Percentiles rank a stretch among this genome's conserved stretches.
phyloP scores from a whole-genome alignment of 495 filamentous ascomycete species.

The Astrothelium subdiscretum region DNA sequence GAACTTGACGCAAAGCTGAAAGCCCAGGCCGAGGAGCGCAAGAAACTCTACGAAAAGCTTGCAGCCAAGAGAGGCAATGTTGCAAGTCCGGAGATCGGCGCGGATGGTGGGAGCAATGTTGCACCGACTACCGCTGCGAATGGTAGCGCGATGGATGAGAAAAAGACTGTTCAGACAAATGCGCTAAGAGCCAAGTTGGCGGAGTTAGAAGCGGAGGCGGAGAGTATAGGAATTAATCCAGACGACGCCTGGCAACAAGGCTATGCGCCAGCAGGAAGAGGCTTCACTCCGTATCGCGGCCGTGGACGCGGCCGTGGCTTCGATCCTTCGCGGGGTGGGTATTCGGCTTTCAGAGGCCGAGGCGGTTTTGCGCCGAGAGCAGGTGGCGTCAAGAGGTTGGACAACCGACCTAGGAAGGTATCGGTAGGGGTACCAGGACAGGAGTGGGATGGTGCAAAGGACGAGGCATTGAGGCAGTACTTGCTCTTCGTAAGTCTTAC shows the following conservation, averaged over 20 bases:
- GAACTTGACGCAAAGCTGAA: conserved; percentile 65
- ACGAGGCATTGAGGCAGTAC: conserved; percentile 76
- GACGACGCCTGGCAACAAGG: conserved; percentile 19
- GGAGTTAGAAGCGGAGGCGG: conserved; percentile 73
- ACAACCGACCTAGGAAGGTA: conserved; percentile 75
- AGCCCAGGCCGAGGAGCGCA: conserved; percentile 65
- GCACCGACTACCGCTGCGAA: conserved; percentile 29
- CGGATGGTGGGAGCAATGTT: conserved; percentile 2
- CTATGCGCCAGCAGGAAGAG: conserved; percentile 10
- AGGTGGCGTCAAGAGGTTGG: conserved; percentile 62
- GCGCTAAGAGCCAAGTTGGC: conserved; percentile 70
- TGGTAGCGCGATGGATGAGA: conserved; percentile 18
- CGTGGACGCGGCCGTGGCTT: conserved; percentile 33
- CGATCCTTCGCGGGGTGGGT: conserved; percentile 1
- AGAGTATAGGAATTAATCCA: conserved; percentile 62
- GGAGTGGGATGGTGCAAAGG: conserved; percentile 42
- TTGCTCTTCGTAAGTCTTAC: conserved; percentile 64
- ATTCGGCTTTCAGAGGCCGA: conserved; percentile 43
- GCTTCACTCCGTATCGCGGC: conserved; percentile 15
- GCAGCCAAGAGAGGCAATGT: conserved; percentile 33
- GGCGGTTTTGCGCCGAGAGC: conserved; percentile 38
- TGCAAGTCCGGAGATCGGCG: background rate
- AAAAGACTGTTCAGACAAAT: conserved; percentile 47
- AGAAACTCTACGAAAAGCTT: conserved; percentile 52
- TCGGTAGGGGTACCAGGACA: conserved; percentile 48